Evolutionary conservation across 1,284 basidiomycete genomes (phyloP), one percentile per base, ranked within the genome.

Genomic region (Dichomitus squalens): DNA sequence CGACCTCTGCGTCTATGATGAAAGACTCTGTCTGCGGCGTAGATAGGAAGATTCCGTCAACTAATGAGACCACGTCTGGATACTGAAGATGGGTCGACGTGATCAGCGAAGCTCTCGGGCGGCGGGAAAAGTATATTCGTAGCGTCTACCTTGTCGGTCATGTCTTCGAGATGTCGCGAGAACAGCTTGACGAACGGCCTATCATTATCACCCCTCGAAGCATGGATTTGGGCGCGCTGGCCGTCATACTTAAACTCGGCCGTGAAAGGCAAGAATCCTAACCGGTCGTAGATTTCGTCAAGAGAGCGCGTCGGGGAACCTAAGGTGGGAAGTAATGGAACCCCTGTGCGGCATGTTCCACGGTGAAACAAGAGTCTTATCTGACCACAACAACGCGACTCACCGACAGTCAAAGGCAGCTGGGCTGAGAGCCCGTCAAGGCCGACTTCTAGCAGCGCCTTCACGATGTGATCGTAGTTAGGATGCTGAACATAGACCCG

Each of bases 211-310:
- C 77, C 73, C 72, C 76, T 78, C 69, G 73, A 69, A 54, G 85
- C 81, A 68, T 96, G 94, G 33, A 95, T 92, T 67, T 96, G 94
- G 57, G 85, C 91, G 70, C 93, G 81, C 72, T 95, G 93, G 4
- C 94, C 94, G 60, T 96, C 94, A 70, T 95, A 94, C 72, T 96
- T 96, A n/a, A 86, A 92, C 73, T 96, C 94, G 2, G 90, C 92
- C 86, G 72, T 94, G 92, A 95, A 96, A 2, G 88, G 82, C 35
- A 85, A 74, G 43, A 79, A 76, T 12, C 82, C 83, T 18, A 95
- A 77, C 31, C 88, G 82, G 39, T 85, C 82, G 66, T 93, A 95
- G 39, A 96, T 86, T 65, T 95, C 93, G 52, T 87, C 83, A 43
- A 98, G 76, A 35, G 93, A 95, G 36, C 94, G 86, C 38, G 87